These are phyloP conservation scores for Penicillium griseofulvum DNA, from an alignment of 2,329 filamentous ascomycete genomes.

Conservation along the genomic window DNA sequence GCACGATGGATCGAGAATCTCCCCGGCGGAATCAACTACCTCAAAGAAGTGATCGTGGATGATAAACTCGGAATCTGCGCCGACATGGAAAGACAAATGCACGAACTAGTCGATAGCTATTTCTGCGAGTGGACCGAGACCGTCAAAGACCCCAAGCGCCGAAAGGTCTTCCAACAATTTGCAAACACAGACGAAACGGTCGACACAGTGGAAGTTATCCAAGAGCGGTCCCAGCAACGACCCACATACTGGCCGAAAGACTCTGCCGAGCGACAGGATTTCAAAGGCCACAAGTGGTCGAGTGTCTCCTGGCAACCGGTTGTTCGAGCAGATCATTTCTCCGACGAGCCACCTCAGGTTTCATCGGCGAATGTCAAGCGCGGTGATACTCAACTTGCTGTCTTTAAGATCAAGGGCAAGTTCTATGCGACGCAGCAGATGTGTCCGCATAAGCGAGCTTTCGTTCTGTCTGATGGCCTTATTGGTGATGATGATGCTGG, in stretches of 20 bases:
- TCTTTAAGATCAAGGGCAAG: conserved; percentile 77
- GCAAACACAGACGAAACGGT: conserved; percentile 73
- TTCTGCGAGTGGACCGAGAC: conserved; percentile 93
- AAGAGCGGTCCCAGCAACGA: conserved; percentile 69
- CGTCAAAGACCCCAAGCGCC: conserved; percentile 65
- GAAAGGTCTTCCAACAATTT: conserved; percentile 75
- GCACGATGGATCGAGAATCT: conserved; percentile 83
- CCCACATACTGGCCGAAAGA: conserved; percentile 77
- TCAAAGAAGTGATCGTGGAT: conserved; percentile 76
- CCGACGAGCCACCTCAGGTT: conserved; percentile 62
- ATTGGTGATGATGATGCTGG: conserved; percentile 62
- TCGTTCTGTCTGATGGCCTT: conserved; percentile 82
- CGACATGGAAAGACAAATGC: conserved; percentile 83
- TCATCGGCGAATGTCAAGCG: conserved; percentile 77
- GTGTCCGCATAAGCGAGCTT: conserved; percentile 89
- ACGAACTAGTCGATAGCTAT: conserved; percentile 75
- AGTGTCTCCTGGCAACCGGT: conserved; percentile 75
- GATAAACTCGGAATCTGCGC: conserved; percentile 84
- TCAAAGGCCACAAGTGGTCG: conserved; percentile 66
- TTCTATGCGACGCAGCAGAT: conserved; percentile 90
- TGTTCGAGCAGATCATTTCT: conserved; percentile 68
- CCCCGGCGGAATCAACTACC: conserved; percentile 78
- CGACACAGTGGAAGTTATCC: conserved; percentile 66
- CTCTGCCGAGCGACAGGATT: conserved; percentile 62
- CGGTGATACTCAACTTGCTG: conserved; percentile 81